Conservation (phyloP, 306 rosid genomes). For the Mucuna pruriens region DNA sequence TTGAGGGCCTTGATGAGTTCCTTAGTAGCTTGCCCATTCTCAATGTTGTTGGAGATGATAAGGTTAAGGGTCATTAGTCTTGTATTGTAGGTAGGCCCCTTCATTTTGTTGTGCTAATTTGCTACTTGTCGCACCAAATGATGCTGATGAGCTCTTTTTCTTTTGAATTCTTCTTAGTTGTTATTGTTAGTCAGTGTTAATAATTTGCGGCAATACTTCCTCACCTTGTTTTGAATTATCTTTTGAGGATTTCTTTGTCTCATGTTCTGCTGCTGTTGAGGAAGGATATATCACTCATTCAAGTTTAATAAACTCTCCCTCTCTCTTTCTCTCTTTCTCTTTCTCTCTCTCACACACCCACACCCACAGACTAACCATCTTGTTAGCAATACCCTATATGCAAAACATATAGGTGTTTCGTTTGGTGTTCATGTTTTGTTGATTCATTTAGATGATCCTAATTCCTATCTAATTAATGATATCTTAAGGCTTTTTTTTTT, state of each 20-base stretch:
- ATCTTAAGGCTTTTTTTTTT: background rate
- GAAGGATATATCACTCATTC: conserved; percentile 30
- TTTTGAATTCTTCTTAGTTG: conserved; percentile 36
- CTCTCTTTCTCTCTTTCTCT: too few species aligned
- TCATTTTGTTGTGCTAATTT: conserved; percentile 47
- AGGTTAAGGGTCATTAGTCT: conserved; percentile 70
- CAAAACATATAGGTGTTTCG: background rate
- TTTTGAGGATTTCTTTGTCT: background rate
- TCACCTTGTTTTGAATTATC: conserved; percentile 20
- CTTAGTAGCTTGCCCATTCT: conserved; percentile 88
- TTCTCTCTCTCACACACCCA: background rate
- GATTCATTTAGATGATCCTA: background rate
- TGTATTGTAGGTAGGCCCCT: conserved; percentile 41
- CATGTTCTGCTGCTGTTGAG: conserved; percentile 2
- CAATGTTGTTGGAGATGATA: conserved; percentile 83
- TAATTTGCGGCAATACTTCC: conserved; percentile 37
- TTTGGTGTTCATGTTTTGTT: conserved; percentile 5
- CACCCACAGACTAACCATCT: background rate
- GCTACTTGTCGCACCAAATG: conserved; percentile 29
- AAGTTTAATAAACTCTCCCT: background rate
- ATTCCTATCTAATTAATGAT: background rate
- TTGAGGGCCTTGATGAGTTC: conserved; percentile 97
- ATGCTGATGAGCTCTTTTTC: background rate
- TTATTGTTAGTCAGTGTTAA: conserved; percentile 28
- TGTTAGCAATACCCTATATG: background rate